Percentiles rank a stretch among this genome's conserved stretches.
These are phyloP conservation scores for Aegilops speltoides DNA, from an alignment of 176 grass and related monocot genomes.

Conservation along the genomic window DNA sequence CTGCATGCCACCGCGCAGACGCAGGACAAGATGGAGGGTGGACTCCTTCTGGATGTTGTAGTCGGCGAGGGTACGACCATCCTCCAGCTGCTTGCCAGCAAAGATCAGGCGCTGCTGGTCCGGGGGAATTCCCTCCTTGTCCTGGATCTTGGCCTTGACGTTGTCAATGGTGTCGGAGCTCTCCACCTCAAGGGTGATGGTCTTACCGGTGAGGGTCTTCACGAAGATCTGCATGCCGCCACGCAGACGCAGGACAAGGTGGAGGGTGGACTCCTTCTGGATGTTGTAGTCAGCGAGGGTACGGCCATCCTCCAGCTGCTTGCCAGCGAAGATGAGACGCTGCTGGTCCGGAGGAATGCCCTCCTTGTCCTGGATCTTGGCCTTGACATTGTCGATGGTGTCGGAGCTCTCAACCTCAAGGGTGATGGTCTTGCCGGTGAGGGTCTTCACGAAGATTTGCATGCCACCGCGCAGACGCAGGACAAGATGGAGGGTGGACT, in stretches of 20 bases:
- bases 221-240: no score
- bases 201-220: slow-evolving; percentile 58
- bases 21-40: slow-evolving; percentile 54
- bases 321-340: no score
- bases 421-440: slow-evolving; percentile 94
- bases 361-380: no score
- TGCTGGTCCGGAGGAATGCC: no score
- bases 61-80: slow-evolving; percentile 48
- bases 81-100: slow-evolving; percentile 62
- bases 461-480: neutral
- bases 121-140: slow-evolving; percentile 70
- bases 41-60: slow-evolving; percentile 83
- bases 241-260: no score
- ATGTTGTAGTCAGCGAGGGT: no score
- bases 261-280: no score
- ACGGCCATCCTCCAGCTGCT: no score
- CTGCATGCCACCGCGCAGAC: slow-evolving; percentile 59
- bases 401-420: slow-evolving; percentile 40
- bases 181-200: slow-evolving; percentile 66
- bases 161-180: slow-evolving; percentile 52
- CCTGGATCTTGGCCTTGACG: slow-evolving; percentile 68
- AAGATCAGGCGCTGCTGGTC: slow-evolving; percentile 63
- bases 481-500: no score
- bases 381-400: no score
- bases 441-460: slow-evolving; percentile 87